A percentile compares a stretch with the other conserved stretches of the same genome.
phyloP scores from a whole-genome alignment of 352 stramenopile genomes.

The Pythium biforme region DNA sequence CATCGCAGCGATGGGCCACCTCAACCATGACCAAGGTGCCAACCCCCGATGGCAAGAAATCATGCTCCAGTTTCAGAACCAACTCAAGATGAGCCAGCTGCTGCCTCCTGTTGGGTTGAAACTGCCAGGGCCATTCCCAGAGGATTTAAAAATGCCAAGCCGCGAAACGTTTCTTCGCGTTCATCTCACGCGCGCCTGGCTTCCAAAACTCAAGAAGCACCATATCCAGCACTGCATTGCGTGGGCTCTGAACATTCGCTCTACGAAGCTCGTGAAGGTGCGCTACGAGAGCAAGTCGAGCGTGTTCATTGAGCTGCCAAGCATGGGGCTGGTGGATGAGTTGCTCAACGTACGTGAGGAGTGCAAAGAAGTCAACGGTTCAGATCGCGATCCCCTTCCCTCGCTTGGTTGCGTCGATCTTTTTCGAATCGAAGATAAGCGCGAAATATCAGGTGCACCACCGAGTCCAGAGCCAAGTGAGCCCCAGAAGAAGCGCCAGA shows the following conservation, averaged over 20 bases:
- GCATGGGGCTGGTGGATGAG: conserved; percentile 4
- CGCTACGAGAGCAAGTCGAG: conserved; percentile 21
- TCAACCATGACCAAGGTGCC: not conserved
- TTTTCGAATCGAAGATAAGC: not conserved
- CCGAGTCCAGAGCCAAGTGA: conserved; percentile 3
- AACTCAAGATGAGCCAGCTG: conserved; percentile 48
- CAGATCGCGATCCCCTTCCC: conserved; percentile 22
- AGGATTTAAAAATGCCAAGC: conserved; percentile 34
- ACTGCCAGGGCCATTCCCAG: conserved; percentile 16
- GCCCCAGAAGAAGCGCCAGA: conserved; percentile 7
- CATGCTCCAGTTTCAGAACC: conserved; percentile 47
- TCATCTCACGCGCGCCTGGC: conserved; percentile 45
- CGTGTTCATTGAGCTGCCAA: conserved; percentile 22
- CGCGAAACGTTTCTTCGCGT: conserved; percentile 55
- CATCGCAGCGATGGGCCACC: conserved; percentile 33
- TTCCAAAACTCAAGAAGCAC: conserved; percentile 53
- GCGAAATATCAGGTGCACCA: not conserved
- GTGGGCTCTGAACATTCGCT: conserved; percentile 41
- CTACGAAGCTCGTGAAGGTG: conserved; percentile 14
- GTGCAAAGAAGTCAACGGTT: conserved; percentile 9
- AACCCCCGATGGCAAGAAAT: conserved; percentile 15
- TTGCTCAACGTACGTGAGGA: conserved; percentile 19
- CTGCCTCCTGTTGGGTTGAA: conserved; percentile 33
- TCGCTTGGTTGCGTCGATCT: conserved; percentile 28
- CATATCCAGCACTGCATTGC: conserved; percentile 77